phyloP scores from a whole-genome alignment of 2,329 filamentous ascomycete genomes.

The Ophiosphaerella herpotricha region DNA sequence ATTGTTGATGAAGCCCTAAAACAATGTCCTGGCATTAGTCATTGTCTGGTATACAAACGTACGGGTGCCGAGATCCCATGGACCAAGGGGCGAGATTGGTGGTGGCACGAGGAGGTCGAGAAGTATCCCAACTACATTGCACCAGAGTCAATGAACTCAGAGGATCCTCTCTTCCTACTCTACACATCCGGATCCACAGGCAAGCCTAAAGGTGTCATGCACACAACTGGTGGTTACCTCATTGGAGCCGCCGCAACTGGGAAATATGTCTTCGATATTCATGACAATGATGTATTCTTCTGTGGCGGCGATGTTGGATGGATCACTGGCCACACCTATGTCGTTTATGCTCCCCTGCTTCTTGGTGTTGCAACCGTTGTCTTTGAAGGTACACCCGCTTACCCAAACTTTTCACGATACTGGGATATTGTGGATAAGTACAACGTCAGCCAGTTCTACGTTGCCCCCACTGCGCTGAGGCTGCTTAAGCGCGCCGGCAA shows the following conservation, averaged over 20 bases:
- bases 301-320: constrained; percentile 98
- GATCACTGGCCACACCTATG: constrained; percentile 99
- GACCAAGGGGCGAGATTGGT: constrained; percentile 85
- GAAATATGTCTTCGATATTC: constrained; percentile 99
- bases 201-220: constrained; percentile 98
- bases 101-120: constrained; percentile 99
- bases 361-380: constrained; percentile 94
- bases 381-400: constrained; percentile 96
- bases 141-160: constrained; percentile 85
- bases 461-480: constrained; percentile 90
- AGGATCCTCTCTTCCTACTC: constrained; percentile 95
- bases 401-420: constrained; percentile 97
- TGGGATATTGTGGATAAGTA: constrained; percentile 98
- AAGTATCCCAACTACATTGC: constrained; percentile 94
- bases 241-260: constrained; percentile 89
- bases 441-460: constrained; percentile 96
- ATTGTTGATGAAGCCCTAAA: constrained; percentile 97
- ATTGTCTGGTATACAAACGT: constrained; percentile 91
- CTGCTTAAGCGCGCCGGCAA: constrained; percentile 94
- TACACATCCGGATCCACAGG: constrained; percentile 98
- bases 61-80: constrained; percentile 91
- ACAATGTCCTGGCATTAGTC: constrained; percentile 86
- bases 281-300: constrained; percentile 92
- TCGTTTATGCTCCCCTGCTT: constrained; percentile 92
- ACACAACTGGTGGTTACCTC: constrained; percentile 95